Conservation (phyloP, 1,139 yeast species). For the Yamadazyma friedrichii region DNA sequence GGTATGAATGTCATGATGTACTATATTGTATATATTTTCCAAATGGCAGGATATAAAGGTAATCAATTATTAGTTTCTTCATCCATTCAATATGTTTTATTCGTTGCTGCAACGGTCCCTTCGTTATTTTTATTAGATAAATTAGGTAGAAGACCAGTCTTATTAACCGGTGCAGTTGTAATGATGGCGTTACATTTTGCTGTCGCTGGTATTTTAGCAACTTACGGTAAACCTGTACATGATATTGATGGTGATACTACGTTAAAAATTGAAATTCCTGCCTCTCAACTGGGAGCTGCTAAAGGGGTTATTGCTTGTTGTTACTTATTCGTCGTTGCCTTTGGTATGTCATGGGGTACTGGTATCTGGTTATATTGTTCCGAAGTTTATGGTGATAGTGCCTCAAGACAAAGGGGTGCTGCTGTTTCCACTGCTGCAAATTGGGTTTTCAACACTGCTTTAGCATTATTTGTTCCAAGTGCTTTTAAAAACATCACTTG, state of each 20-base stretch:
- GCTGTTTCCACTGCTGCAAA: conserved; percentile 52
- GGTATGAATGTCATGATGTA: conserved; percentile 71
- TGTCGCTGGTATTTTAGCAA: conserved; percentile 44
- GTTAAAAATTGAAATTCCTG: conserved; percentile 47
- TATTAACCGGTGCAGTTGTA: conserved; percentile 30
- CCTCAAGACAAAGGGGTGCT: conserved; percentile 58
- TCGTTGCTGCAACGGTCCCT: conserved; percentile 46
- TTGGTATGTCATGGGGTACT: conserved; percentile 61
- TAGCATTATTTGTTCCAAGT: conserved; percentile 51
- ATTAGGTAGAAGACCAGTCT: conserved; percentile 37
- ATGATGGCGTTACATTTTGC: conserved; percentile 41
- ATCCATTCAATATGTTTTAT: conserved; percentile 51
- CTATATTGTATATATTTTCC: conserved; percentile 59
- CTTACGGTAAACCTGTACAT: conserved; percentile 39
- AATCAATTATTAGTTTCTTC: conserved; percentile 45
- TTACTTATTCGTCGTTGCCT: conserved; percentile 53
- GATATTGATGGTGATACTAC: conserved; percentile 33
- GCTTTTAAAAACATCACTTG: conserved; percentile 47
- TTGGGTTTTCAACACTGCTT: conserved; percentile 54
- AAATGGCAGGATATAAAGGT: conserved; percentile 53
- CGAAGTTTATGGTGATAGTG: conserved; percentile 54
- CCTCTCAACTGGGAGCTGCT: conserved; percentile 37
- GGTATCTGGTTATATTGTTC: conserved; percentile 59
- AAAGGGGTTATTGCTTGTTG: conserved; percentile 60
- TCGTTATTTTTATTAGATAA: conserved; percentile 36